Conservation (phyloP, 257 asterid genomes). For the Solanum sitiens region DNA sequence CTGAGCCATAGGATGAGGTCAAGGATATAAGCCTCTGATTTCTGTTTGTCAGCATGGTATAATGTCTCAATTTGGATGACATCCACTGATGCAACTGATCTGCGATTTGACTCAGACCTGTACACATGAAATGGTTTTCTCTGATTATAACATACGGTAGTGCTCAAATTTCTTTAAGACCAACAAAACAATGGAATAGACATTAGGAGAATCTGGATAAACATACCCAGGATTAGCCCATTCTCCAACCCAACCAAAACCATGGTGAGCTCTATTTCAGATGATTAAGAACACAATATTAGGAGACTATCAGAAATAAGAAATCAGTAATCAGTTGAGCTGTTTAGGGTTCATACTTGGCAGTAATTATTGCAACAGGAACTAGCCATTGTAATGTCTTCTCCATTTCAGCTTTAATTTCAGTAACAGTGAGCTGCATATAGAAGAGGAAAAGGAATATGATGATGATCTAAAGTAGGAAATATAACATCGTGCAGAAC, state of each 20-base stretch:
- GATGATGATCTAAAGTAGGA: not conserved
- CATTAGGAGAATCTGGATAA: not conserved
- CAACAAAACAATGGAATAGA: not conserved
- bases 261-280: not conserved
- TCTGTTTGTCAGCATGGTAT: not conserved
- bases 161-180: not conserved
- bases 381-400: not conserved
- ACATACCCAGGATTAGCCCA: not conserved
- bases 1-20: not conserved
- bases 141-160: not conserved
- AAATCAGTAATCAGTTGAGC: not conserved
- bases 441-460: not conserved
- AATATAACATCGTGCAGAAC: not conserved
- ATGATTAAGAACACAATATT: not conserved
- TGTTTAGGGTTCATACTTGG: not conserved
- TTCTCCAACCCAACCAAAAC: not conserved
- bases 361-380: not conserved
- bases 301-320: not conserved
- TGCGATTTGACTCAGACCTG: not conserved
- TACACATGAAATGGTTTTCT: not conserved
- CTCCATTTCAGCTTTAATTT: not conserved
- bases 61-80: not conserved
- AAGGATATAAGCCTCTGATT: not conserved
- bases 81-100: not conserved
- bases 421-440: not conserved